Conservation (phyloP, 495 filamentous ascomycete species). For the Hypoxylon subgilvum region DNA sequence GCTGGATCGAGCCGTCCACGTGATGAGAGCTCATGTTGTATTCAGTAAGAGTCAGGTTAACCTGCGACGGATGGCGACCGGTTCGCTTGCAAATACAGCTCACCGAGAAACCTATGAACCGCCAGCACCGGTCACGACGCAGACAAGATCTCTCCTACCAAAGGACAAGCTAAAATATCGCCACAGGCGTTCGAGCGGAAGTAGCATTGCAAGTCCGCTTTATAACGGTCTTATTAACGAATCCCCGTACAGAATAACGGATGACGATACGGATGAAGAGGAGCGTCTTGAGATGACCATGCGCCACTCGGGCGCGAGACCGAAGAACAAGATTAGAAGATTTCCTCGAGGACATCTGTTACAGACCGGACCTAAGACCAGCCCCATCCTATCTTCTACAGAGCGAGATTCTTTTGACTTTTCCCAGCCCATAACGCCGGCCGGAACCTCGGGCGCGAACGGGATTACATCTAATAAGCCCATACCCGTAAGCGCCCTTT, state of each 20-base stretch:
- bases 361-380: conserved; percentile 27
- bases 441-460: neutral
- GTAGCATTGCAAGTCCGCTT: conserved; percentile 23
- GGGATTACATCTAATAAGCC: neutral
- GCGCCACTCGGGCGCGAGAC: conserved; percentile 21
- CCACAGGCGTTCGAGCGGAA: conserved; percentile 39
- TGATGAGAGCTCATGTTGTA: conserved; percentile 74
- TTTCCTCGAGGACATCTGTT: conserved; percentile 38
- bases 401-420: conserved; percentile 43
- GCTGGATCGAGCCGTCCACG: conserved; percentile 80
- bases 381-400: conserved; percentile 21
- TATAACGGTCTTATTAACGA: conserved; percentile 16
- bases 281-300: conserved; percentile 50
- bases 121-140: conserved; percentile 6
- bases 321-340: conserved; percentile 41
- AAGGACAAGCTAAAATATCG: conserved; percentile 31
- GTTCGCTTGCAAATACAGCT: conserved; percentile 18
- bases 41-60: conserved; percentile 78
- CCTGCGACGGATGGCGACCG: conserved; percentile 55
- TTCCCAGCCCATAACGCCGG: conserved; percentile 40
- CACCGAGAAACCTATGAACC: conserved; percentile 8
- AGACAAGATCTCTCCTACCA: neutral
- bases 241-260: conserved; percentile 39
- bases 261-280: conserved; percentile 50
- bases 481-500: conserved; percentile 3